Base-by-base conservation (phyloP, 169 alveolate genomes). In the Plasmodium cynomolgi region DNA sequence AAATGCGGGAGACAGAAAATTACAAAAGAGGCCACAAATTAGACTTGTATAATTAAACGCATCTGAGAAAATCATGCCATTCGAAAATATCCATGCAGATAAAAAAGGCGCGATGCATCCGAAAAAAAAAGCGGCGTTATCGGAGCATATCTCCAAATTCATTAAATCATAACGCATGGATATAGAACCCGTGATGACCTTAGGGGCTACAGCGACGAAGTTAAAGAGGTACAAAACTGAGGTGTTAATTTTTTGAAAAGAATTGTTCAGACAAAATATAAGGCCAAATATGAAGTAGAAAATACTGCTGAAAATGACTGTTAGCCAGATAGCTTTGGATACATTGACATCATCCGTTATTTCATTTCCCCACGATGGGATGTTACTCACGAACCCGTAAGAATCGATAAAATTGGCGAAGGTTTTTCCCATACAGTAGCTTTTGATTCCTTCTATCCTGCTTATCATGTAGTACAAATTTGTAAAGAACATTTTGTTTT, bases 301-400 rank as follows among this genome's bases (percentile, higher is more conserved):
- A 26, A 91, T 83, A 74, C 92, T 86, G 29, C 96, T 73, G 79
- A 96, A 96, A 23, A 96, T 41, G 17, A 88, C 81, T 68, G 96
- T 90, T 17, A 94, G 31, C 97, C 97, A 95, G 68, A 96, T 85
- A 56, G 95, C 75, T 33, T 90, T 90, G 41, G 92, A 84, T 68
- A 94, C 96, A 83, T 96, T 96, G 34, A 96, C 97, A 37, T 96
- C 96, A 74, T 83, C 93, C 4, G 96, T 96, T 95, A 96, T 95
- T 82, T 96, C 97, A 84, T 96, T 96, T 41, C 97, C 97, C 97
- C 97, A 96, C 7, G 97, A 95, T 33, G 97, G 97, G n/a, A 95
- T 92, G 44, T 90, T 83, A 77, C 97, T 92, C 41, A 96, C 96
- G 68, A 96, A 81, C 44, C 95, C 95, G 83, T 93, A 96, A 73